These are phyloP conservation scores for Cenchrus purpureus DNA, from an alignment of 176 grass and related monocot species.

Conservation along the genomic window DNA sequence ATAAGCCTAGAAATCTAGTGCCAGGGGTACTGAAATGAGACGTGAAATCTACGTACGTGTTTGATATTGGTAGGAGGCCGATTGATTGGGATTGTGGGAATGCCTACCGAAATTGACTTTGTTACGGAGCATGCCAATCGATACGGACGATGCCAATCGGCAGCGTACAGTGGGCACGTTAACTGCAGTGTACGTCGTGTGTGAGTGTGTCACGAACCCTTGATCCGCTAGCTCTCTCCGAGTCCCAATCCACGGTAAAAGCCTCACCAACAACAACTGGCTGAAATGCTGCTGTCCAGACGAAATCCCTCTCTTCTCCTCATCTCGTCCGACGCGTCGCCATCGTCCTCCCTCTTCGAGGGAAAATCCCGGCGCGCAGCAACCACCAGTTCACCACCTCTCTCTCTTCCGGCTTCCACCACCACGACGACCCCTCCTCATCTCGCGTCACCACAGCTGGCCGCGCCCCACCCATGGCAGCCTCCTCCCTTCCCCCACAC, in stretches of 20 bases:
- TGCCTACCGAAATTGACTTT: too few species aligned
- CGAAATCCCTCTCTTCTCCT: not conserved
- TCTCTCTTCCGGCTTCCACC: not conserved
- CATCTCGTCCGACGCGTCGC: constrained; percentile 2
- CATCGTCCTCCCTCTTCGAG: not conserved
- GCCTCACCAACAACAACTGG: not conserved
- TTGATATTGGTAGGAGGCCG: too few species aligned
- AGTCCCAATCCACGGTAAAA: not conserved
- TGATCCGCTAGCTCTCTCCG: not conserved
- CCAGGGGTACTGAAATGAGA: too few species aligned
- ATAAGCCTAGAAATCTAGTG: too few species aligned
- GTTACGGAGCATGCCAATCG: too few species aligned
- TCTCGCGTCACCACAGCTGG: not conserved
- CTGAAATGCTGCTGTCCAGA: not conserved
- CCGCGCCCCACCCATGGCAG: not conserved
- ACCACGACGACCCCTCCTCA: constrained; percentile 8
- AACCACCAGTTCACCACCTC: constrained; percentile 27
- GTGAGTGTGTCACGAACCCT: not conserved
- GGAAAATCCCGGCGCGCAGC: constrained; percentile 30
- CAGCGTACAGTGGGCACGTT: not conserved
- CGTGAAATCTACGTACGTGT: too few species aligned
- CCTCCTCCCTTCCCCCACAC: constrained; percentile 11
- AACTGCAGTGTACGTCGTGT: not conserved
- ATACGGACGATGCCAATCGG: not conserved
- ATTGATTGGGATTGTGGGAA: too few species aligned